Evolutionary conservation across 139 green algal genomes (phyloP).

Genomic region (Closterium sp.): DNA sequence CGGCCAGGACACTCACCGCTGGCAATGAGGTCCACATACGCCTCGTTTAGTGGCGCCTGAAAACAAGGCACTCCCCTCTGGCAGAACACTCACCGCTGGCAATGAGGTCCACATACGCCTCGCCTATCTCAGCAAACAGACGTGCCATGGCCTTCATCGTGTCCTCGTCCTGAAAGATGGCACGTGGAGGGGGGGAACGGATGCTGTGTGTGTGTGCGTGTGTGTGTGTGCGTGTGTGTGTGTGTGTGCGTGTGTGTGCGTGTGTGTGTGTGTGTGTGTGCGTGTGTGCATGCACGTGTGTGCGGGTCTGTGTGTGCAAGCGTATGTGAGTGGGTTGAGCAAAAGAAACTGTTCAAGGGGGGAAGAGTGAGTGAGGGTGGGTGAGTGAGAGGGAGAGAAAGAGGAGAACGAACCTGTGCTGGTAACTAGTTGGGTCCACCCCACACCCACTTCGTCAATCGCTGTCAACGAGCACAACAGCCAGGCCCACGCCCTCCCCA

Average conservation of each 20-base stretch:
- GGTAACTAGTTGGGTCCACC: too few relatives aligned
- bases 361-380: not conserved
- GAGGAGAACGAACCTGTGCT: too few relatives aligned
- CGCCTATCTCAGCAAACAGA: conserved; percentile 87
- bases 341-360: too few relatives aligned
- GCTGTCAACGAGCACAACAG: too few relatives aligned
- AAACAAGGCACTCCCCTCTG: not conserved
- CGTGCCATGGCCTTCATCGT: conserved; percentile 83
- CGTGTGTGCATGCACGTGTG: not conserved
- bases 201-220: not conserved
- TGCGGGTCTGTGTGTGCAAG: not conserved
- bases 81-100: conserved; percentile 31
- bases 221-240: not conserved
- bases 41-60: not conserved
- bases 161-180: conserved; percentile 78
- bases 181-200: not conserved
- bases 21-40: not conserved
- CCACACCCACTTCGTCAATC: too few relatives aligned
- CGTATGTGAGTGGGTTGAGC: too few relatives aligned
- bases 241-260: not conserved
- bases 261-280: not conserved
- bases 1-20: too few relatives aligned
- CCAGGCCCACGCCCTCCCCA: too few relatives aligned
- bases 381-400: conserved; percentile 19
- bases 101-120: conserved; percentile 74